Evolutionary conservation across 2,329 filamentous ascomycete species (phyloP).

Genomic region (Hymenoscyphus scutula): DNA sequence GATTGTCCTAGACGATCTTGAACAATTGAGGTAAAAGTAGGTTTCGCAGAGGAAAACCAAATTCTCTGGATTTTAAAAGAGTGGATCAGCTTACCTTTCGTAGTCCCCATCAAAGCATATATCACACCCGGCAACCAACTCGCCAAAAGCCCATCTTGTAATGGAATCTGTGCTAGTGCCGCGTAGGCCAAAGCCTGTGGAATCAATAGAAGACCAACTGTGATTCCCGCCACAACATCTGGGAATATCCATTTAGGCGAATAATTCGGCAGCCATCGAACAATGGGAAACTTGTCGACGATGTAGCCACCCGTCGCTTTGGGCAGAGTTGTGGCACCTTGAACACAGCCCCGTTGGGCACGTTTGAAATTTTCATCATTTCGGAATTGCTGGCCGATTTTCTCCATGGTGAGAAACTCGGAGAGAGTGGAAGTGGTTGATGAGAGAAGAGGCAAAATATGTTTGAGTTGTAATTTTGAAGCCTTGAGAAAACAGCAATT

Average conservation of each 20-base stretch:
- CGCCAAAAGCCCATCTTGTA: conserved; percentile 59
- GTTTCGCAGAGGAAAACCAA: too few relatives aligned
- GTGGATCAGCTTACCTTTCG: conserved; percentile 50
- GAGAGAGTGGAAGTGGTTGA: too few relatives aligned
- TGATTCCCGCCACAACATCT: conserved; percentile 60
- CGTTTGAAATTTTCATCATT: conserved; percentile 13
- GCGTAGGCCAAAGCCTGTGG: conserved; percentile 61
- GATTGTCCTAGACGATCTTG: too few relatives aligned
- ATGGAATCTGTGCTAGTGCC: conserved; percentile 59
- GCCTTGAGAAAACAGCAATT: too few relatives aligned
- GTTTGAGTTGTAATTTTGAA: too few relatives aligned
- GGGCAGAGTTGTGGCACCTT: conserved; percentile 11
- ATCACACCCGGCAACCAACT: conserved; percentile 57
- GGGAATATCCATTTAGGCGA: conserved; percentile 59
- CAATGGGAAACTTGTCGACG: conserved; percentile 58
- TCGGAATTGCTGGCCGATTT: background rate
- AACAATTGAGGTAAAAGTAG: too few relatives aligned
- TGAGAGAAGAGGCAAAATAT: too few relatives aligned
- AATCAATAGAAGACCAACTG: conserved; percentile 58
- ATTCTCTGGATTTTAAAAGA: too few relatives aligned
- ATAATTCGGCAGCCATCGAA: conserved; percentile 61
- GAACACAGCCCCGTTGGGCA: background rate
- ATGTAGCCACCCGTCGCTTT: conserved; percentile 53
- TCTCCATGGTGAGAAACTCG: too few relatives aligned
- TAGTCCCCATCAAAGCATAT: conserved; percentile 60